Conservation (phyloP, 2,329 filamentous ascomycete genomes). For the Colletotrichum tabaci region DNA sequence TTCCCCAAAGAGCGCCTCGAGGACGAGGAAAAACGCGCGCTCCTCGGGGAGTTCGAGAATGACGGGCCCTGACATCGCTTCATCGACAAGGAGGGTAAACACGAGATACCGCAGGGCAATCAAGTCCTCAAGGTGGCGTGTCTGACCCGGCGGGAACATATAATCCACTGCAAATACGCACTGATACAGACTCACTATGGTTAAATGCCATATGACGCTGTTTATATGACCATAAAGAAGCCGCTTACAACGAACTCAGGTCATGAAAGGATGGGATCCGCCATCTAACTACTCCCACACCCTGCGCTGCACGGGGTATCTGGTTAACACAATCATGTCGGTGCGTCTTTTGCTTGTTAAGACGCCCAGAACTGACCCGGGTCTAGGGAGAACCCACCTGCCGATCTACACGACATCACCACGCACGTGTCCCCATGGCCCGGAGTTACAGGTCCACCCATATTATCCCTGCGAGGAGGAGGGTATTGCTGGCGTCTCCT, state of each 20-base stretch:
- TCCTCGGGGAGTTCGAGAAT: not conserved
- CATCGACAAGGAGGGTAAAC: not conserved
- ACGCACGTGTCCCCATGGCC: not conserved
- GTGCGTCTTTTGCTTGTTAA: too few species aligned
- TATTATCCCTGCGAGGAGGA: not conserved
- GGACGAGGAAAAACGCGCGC: not conserved
- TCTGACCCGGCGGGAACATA: not conserved
- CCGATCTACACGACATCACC: not conserved
- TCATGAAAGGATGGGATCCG: not conserved
- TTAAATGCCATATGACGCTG: too few species aligned
- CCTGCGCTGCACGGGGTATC: not conserved
- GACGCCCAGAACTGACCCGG: too few species aligned
- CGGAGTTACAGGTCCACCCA: not conserved
- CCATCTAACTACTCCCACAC: not conserved
- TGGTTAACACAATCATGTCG: too few species aligned
- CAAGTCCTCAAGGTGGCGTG: not conserved
- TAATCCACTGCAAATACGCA: not conserved
- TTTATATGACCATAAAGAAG: too few species aligned
- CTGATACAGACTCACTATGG: not conserved
- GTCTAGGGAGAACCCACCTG: too few species aligned
- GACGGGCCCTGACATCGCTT: not conserved
- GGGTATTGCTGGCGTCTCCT: not conserved
- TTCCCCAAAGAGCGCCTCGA: constrained; percentile 1
- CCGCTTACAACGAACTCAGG: too few species aligned
- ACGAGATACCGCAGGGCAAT: not conserved